Evolutionary conservation across 176 grass and related monocot genomes (phyloP), one percentile per base, ranked within the genome.

Genomic region (Raddia guianensis): DNA sequence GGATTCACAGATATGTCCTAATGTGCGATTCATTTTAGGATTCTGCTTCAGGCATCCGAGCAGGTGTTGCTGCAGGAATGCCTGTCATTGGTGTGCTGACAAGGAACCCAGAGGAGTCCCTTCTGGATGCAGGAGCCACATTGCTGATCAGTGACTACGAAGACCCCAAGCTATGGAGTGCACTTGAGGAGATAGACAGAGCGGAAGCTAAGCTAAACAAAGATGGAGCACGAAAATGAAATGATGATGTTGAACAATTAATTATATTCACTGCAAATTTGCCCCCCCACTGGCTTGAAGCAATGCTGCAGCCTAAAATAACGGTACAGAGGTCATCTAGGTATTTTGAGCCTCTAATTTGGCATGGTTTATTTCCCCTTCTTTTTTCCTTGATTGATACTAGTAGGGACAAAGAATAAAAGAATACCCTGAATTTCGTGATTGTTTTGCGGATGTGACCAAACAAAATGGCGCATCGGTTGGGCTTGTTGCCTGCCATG

Each of bases 141-240:
- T 80, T 95, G 49, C 73, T 99, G 8, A 70, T 99, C 62, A 99
- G 88, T 79, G 86, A 99, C 60, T 99, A 99, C 10, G 86, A 86
- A 73, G 92, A 99, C 42, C 84, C 86, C 57, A 99, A 86, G 43
- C 90, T 99, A 71, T 95, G 96, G 90, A 83, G 47, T 8, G 82
- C 79, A n/a, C 84, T 99, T 7, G 84, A 91, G n/a, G 88, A 89
- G 51, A 65, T 91, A 5, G 88, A 90, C 4, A 82, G 40, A 12
- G 79, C 21, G 47, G 82, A 87, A 72, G 84, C 88, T 8, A 88
- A 87, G 80, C 68, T 93, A 56, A 93, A 83, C 89, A 83, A 80
- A 32, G 59, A 13, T 12, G 44, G 42, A 13, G 80, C 59, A 0
- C 78, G 78, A 94, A 5, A 16, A 1, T 40, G 37, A 40, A 61